Percentiles rank a stretch among this genome's conserved stretches.
Conservation (phyloP, 345 rosid species). For the Sonneratia caseolaris region DNA sequence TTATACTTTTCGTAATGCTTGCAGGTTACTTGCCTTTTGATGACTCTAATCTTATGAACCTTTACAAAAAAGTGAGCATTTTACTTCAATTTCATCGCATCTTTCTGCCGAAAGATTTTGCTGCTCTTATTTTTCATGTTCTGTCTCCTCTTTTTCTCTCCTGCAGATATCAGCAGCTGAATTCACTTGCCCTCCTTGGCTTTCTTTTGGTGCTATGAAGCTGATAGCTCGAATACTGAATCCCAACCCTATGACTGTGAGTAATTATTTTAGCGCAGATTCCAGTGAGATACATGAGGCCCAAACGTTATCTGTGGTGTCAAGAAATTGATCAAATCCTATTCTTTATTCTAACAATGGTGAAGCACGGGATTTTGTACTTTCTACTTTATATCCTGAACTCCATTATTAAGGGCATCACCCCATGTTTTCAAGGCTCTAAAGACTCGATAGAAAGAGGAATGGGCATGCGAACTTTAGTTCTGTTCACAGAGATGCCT, state of each 20-base stretch:
- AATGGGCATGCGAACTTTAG: not conserved
- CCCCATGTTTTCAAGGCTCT: not conserved
- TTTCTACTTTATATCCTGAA: not conserved
- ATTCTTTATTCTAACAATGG: not conserved
- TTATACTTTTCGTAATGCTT: conserved; percentile 87
- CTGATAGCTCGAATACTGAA: conserved; percentile 76
- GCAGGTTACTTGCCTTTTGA: conserved; percentile 99
- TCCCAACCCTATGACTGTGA: conserved; percentile 90
- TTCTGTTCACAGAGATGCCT: not conserved
- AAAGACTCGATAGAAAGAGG: not conserved
- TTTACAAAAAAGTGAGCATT: conserved; percentile 87
- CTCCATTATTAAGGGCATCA: not conserved
- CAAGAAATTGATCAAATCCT: not conserved
- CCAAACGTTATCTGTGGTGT: not conserved
- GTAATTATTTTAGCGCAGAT: conserved; percentile 20
- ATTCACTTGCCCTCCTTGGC: conserved; percentile 92
- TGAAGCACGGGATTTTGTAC: not conserved
- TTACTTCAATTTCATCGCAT: not conserved
- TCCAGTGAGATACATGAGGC: not conserved
- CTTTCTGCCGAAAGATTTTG: conserved; percentile 7
- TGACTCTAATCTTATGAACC: conserved; percentile 90
- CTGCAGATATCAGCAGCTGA: conserved; percentile 85
- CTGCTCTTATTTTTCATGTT: conserved; percentile 9
- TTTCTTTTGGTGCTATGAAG: conserved; percentile 79
- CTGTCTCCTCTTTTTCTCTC: conserved; percentile 9